Evolutionary conservation across 805 yeast species (phyloP).

Genomic region (Clavispora phyllophila): DNA sequence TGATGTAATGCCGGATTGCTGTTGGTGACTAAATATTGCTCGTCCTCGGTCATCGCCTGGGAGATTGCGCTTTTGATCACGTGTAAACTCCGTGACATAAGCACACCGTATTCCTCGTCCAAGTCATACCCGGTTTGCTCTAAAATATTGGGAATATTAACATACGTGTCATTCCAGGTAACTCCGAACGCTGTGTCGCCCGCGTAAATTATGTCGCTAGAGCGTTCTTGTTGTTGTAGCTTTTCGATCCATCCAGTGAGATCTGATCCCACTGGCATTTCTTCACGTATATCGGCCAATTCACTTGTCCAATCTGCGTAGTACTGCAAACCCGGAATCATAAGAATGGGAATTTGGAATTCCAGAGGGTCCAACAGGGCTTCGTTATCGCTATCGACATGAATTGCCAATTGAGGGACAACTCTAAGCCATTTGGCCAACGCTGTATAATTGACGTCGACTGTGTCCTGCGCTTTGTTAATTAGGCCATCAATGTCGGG

Average conservation of each 20-base stretch:
- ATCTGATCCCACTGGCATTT: background rate
- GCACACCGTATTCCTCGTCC: background rate
- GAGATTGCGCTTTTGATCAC: background rate
- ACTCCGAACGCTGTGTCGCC: slow-evolving; percentile 14
- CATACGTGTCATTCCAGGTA: slow-evolving; percentile 7
- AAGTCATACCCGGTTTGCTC: slow-evolving; percentile 7
- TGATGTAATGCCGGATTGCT: background rate
- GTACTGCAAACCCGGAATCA: slow-evolving; percentile 13
- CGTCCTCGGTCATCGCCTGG: background rate
- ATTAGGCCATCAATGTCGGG: slow-evolving; percentile 3
- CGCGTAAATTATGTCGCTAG: slow-evolving; percentile 3
- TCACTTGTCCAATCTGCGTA: slow-evolving; percentile 7
- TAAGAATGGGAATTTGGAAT: slow-evolving; percentile 9
- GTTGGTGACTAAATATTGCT: background rate
- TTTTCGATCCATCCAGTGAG: slow-evolving; percentile 2
- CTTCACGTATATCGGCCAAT: background rate
- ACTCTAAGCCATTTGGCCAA: slow-evolving; percentile 16
- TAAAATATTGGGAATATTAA: slow-evolving; percentile 8
- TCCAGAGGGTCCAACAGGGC: slow-evolving; percentile 4
- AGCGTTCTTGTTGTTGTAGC: slow-evolving; percentile 6
- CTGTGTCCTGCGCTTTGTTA: background rate
- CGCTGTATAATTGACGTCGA: slow-evolving; percentile 2
- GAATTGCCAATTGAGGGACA: slow-evolving; percentile 6
- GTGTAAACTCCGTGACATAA: background rate
- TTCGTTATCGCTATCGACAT: background rate